phyloP scores from a whole-genome alignment of 768 basidiomycete genomes.

The Boletus reticuloceps region DNA sequence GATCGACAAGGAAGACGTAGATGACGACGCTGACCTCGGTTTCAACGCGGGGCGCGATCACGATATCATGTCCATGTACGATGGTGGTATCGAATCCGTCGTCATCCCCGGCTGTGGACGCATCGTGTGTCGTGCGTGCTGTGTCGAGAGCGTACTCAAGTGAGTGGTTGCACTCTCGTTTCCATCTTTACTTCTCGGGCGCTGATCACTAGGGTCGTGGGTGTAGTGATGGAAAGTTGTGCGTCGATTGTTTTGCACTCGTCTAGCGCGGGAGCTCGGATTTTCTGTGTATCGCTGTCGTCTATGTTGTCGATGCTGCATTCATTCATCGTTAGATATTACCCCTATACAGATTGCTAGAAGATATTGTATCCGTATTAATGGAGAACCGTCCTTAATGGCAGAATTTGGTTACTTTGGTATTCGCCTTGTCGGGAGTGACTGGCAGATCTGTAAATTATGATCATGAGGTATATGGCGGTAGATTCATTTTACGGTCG shows the following conservation, averaged over 20 bases:
- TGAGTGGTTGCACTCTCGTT: conserved; percentile 16
- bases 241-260: conserved; percentile 30
- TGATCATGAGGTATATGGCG: background rate
- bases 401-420: background rate
- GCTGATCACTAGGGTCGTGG: conserved; percentile 6
- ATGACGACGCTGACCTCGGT: conserved; percentile 4
- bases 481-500: background rate
- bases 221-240: conserved; percentile 30
- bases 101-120: conserved; percentile 35
- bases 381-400: background rate
- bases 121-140: conserved; percentile 34
- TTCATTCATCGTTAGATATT: background rate
- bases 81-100: conserved; percentile 3
- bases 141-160: conserved; percentile 35
- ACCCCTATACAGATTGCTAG: conserved; percentile 4
- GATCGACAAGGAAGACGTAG: conserved; percentile 21
- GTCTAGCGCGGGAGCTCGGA: conserved; percentile 8
- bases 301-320: conserved; percentile 5
- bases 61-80: background rate
- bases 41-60: background rate
- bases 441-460: too few species aligned
- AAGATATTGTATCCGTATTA: conserved; percentile 14
- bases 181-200: background rate
- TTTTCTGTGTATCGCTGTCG: background rate
- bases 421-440: background rate